These are phyloP conservation scores for Penicillium lagena DNA, from an alignment of 495 filamentous ascomycete genomes.

Conservation along the genomic window DNA sequence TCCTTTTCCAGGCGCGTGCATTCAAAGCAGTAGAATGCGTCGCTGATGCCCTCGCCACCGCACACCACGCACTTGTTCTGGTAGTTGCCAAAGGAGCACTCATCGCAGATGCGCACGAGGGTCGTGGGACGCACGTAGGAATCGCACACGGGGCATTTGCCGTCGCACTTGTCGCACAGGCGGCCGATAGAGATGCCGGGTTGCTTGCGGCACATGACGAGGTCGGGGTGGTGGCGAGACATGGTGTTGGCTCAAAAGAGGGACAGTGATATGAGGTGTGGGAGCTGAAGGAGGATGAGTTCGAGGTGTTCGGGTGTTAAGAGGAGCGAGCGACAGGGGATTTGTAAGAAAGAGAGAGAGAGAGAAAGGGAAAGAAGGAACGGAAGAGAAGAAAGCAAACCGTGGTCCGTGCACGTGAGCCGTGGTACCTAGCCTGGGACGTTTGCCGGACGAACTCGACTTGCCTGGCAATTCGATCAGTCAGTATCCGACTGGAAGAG, in stretches of 20 bases:
- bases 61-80: slow-evolving; percentile 99
- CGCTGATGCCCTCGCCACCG: slow-evolving; percentile 95
- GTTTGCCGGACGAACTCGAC: background rate
- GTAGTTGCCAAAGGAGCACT: slow-evolving; percentile 99
- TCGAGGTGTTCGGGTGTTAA: background rate
- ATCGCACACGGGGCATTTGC: slow-evolving; percentile 98
- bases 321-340: background rate
- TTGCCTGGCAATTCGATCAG: no score
- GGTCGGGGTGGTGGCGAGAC: slow-evolving; percentile 54
- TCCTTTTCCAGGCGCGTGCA: slow-evolving; percentile 97
- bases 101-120: slow-evolving; percentile 95
- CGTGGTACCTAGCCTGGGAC: background rate
- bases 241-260: slow-evolving; percentile 6
- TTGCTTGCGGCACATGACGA: slow-evolving; percentile 99
- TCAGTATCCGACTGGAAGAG: no score
- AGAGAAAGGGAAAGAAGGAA: slow-evolving; percentile 11
- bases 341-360: slow-evolving; percentile 1
- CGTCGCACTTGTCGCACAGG: slow-evolving; percentile 99
- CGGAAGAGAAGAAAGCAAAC: slow-evolving; percentile 18
- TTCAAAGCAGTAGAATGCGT: slow-evolving; percentile 99
- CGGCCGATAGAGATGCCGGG: slow-evolving; percentile 97
- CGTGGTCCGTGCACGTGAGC: slow-evolving; percentile 3
- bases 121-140: slow-evolving; percentile 98
- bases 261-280: background rate
- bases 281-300: background rate